Conservation (phyloP, 768 basidiomycete genomes). For the Ephemerocybe angulata region DNA sequence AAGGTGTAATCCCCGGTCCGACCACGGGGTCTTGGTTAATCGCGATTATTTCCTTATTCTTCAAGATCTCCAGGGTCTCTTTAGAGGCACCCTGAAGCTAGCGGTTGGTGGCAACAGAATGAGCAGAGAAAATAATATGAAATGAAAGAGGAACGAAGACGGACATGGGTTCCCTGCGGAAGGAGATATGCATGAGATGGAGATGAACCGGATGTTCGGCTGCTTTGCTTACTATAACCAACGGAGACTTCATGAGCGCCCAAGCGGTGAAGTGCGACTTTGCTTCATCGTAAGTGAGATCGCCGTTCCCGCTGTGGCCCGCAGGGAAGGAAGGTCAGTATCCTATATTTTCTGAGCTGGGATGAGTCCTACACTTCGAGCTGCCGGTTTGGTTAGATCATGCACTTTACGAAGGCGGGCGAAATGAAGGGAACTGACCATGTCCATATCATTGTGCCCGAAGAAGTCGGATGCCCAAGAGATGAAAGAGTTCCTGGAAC, state of each 20-base stretch:
- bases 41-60: constrained; percentile 61
- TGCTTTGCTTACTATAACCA: constrained; percentile 42
- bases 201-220: not conserved
- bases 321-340: not conserved
- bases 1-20: constrained; percentile 59
- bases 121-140: not conserved
- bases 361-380: constrained; percentile 48
- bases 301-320: constrained; percentile 58
- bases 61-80: constrained; percentile 52
- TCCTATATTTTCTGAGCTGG: not conserved
- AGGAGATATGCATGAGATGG: not conserved
- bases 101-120: not conserved
- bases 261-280: constrained; percentile 73
- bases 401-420: not conserved
- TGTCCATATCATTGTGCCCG: constrained; percentile 67
- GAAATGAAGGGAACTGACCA: constrained; percentile 34
- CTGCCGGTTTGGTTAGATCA: constrained; percentile 23
- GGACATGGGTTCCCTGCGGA: constrained; percentile 20
- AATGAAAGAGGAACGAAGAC: constrained; percentile 2
- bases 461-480: constrained; percentile 64
- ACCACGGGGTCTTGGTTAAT: constrained; percentile 66
- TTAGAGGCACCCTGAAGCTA: constrained; percentile 29
- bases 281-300: constrained; percentile 56
- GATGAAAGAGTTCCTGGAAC: constrained; percentile 57
- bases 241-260: constrained; percentile 68